Conservation (phyloP, 257 asterid species). For the Solanum bulbocastanum region DNA sequence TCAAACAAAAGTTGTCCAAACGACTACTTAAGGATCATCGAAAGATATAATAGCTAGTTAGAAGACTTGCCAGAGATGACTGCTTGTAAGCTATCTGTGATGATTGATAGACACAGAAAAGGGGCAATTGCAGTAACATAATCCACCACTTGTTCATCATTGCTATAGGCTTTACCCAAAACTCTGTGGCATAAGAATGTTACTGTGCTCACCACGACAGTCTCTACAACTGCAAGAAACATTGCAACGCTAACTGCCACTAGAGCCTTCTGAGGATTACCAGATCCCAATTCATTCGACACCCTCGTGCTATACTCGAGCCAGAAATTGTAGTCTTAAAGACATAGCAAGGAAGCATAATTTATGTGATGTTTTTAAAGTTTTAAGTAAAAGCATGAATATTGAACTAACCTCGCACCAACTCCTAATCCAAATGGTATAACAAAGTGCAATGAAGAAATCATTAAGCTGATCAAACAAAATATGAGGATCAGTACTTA, state of each 20-base stretch:
- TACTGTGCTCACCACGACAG: neutral
- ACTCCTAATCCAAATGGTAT: constrained; percentile 44
- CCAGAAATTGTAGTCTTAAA: neutral
- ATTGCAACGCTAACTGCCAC: constrained; percentile 20
- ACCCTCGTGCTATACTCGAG: constrained; percentile 33
- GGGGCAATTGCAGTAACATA: constrained; percentile 39
- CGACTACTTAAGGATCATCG: neutral
- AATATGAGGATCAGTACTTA: neutral
- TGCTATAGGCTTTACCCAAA: constrained; percentile 33
- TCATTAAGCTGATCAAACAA: constrained; percentile 34
- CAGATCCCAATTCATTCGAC: constrained; percentile 61
- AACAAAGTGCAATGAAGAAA: constrained; percentile 34
- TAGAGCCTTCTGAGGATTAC: constrained; percentile 36
- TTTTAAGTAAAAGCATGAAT: neutral
- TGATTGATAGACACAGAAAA: constrained; percentile 25
- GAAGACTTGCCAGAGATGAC: constrained; percentile 29
- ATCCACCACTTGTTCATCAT: constrained; percentile 35
- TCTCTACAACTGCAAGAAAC: constrained; percentile 24
- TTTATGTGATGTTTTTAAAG: neutral
- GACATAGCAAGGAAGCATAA: neutral
- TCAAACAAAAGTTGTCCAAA: neutral
- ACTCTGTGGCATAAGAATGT: constrained; percentile 17
- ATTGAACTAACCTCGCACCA: constrained; percentile 38
- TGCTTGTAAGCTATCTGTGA: constrained; percentile 39
- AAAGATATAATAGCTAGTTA: neutral